Percentiles rank a stretch among this genome's conserved stretches.
Conservation (phyloP, 2,329 filamentous ascomycete genomes). For the Dactylonectria estremocensis region DNA sequence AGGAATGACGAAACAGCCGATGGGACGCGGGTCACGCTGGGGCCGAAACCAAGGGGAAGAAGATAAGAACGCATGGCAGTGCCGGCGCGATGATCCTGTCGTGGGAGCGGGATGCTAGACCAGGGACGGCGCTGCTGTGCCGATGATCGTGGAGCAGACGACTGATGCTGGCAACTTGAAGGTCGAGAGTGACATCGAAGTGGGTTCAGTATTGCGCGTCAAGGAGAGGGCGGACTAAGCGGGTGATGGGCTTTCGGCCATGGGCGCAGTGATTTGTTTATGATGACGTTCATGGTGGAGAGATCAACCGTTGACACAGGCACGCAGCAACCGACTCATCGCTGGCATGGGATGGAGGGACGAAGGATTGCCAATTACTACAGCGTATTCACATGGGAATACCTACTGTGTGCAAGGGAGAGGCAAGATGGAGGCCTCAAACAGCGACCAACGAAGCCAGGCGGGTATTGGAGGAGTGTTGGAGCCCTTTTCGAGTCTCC, state of each 20-base stretch:
- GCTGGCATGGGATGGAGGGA: slow-evolving; percentile 9
- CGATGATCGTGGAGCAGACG: slow-evolving; percentile 3
- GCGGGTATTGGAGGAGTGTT: slow-evolving; percentile 2
- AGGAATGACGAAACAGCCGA: slow-evolving; percentile 16
- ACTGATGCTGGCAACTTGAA: too few species aligned
- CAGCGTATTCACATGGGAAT: too few species aligned
- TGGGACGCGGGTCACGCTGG: slow-evolving; percentile 16
- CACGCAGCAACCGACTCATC: neutral
- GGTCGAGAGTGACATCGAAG: neutral
- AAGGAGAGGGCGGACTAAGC: neutral
- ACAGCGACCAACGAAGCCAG: neutral
- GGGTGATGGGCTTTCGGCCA: neutral
- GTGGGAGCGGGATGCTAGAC: slow-evolving; percentile 1
- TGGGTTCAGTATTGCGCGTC: slow-evolving; percentile 27
- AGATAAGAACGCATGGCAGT: slow-evolving; percentile 10
- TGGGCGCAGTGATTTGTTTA: slow-evolving; percentile 6
- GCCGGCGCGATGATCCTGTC: slow-evolving; percentile 4
- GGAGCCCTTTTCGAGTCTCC: slow-evolving; percentile 6
- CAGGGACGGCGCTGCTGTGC: slow-evolving; percentile 3
- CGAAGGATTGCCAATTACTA: neutral
- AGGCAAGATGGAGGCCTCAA: slow-evolving; percentile 5
- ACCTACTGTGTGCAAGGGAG: too few species aligned
- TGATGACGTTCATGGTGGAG: slow-evolving; percentile 27
- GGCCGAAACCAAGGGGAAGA: slow-evolving; percentile 28
- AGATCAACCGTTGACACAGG: slow-evolving; percentile 18